Conservation (phyloP, 345 rosid genomes). For the Citrus hindsii region DNA sequence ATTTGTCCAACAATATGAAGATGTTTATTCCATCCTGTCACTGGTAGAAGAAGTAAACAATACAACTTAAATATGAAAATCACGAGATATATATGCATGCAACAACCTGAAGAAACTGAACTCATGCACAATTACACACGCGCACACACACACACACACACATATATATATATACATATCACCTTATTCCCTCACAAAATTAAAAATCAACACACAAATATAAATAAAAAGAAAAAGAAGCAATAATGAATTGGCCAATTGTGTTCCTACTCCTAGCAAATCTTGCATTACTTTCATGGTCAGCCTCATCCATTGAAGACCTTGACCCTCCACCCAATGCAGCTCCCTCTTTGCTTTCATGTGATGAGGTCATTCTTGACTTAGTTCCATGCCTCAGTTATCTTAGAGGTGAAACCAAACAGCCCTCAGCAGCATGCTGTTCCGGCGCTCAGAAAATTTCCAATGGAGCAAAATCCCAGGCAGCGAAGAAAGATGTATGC, state of each 20-base stretch:
- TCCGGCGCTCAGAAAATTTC: constrained; percentile 8
- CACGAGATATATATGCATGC: constrained; percentile 19
- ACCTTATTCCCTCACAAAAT: background rate
- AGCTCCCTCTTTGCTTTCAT: background rate
- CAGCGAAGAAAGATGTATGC: constrained; percentile 20
- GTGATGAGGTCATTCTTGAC: background rate
- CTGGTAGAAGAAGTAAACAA: background rate
- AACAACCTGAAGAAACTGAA: background rate
- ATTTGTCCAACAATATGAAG: background rate
- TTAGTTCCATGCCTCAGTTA: constrained; percentile 29
- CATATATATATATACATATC: background rate
- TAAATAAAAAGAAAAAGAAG: background rate
- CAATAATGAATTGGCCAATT: constrained; percentile 15
- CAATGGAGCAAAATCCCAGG: background rate
- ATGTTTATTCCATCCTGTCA: background rate
- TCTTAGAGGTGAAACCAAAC: background rate
- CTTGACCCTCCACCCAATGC: background rate
- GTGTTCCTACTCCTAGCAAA: background rate
- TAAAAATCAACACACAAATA: background rate
- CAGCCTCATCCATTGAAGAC: background rate
- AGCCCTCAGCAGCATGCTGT: constrained; percentile 28
- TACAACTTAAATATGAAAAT: background rate
- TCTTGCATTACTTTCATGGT: constrained; percentile 12
- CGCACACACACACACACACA: rapidly evolving
- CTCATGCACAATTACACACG: background rate